Evolutionary conservation across 345 rosid genomes (phyloP), one percentile per base, ranked within the genome.

Genomic region (Bretschneidera sinensis): DNA sequence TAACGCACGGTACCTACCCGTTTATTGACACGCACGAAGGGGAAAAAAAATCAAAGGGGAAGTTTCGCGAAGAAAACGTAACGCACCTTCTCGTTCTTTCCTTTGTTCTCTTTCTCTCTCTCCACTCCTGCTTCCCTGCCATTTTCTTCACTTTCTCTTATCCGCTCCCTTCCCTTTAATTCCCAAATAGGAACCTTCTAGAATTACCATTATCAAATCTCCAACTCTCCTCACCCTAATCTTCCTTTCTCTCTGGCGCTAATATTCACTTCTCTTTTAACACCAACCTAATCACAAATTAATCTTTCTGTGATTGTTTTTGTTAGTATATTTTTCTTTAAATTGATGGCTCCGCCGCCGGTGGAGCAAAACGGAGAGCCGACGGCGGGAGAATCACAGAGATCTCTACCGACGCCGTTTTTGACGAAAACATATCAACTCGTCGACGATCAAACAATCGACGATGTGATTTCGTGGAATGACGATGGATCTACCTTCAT

Each of bases 381-480:
- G 9, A 61, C 70, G 21, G 48, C 66, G 50, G 63, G 59, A 19
- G 94, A 88, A 18, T 67, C 86, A n/a, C 90, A 82, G 35, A 74
- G 87, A 67, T 60, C 90, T 9, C n/a, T 74, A 7, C 98, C 95
- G 6, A 92, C 96, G 39, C 98, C 96, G 62, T 92, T 92, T 67
- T 66, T 92, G 24, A 85, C 77, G 1, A 89, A 92, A 64, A 92
- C 98, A 0, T 92, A 71, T 57, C 88, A 89, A 57, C 78, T 92
- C 17, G 98, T 89, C 0, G 91, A 88, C 31, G 98, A 92, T 70
- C 72, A 21, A 11, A 25, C 81, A 0, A 74, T 82, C 17, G 85
- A 92, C 71, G 91, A 85, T 17, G 86, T 92, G 8, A 83, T 92
- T 68, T 92, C 96, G 0, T 92, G 98, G 98, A 89, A 79, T 75